Evolutionary conservation across 805 yeast species (phyloP).

Genomic region (Jamesozyma jinghongensis): DNA sequence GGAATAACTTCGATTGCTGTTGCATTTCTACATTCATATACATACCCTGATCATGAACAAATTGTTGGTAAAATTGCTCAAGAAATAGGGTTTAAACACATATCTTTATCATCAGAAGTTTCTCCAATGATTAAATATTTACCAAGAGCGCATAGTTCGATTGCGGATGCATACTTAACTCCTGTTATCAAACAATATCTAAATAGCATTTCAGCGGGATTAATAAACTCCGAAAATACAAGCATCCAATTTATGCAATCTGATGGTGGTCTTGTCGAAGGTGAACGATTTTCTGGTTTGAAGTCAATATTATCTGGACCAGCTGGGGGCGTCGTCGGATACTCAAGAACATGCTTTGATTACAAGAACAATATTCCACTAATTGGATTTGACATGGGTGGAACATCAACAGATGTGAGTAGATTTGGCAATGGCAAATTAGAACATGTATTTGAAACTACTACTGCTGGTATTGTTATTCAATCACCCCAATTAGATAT

Average conservation of each 20-base stretch:
- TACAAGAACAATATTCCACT: constrained; percentile 47
- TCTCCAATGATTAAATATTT: constrained; percentile 75
- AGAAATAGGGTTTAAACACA: constrained; percentile 56
- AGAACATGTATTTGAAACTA: constrained; percentile 75
- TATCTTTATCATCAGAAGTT: constrained; percentile 58
- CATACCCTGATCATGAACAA: constrained; percentile 61
- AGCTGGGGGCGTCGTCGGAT: constrained; percentile 97
- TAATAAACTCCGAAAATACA: constrained; percentile 40
- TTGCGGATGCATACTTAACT: constrained; percentile 75
- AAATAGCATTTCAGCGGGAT: constrained; percentile 51
- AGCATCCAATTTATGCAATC: constrained; percentile 85
- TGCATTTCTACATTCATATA: constrained; percentile 63
- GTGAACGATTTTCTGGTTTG: constrained; percentile 74
- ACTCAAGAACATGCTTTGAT: constrained; percentile 70
- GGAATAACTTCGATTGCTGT: constrained; percentile 68
- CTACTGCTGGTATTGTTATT: constrained; percentile 74
- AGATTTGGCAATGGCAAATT: constrained; percentile 59
- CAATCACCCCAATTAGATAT: constrained; percentile 81
- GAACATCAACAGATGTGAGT: constrained; percentile 81
- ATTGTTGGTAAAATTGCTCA: constrained; percentile 50
- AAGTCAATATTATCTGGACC: constrained; percentile 90
- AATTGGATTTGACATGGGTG: constrained; percentile 86
- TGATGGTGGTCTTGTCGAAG: constrained; percentile 89
- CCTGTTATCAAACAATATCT: constrained; percentile 67
- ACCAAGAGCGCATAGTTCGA: constrained; percentile 66